Conservation (phyloP, 2,329 filamentous ascomycete genomes). For the Pseudonectria foliicola region DNA sequence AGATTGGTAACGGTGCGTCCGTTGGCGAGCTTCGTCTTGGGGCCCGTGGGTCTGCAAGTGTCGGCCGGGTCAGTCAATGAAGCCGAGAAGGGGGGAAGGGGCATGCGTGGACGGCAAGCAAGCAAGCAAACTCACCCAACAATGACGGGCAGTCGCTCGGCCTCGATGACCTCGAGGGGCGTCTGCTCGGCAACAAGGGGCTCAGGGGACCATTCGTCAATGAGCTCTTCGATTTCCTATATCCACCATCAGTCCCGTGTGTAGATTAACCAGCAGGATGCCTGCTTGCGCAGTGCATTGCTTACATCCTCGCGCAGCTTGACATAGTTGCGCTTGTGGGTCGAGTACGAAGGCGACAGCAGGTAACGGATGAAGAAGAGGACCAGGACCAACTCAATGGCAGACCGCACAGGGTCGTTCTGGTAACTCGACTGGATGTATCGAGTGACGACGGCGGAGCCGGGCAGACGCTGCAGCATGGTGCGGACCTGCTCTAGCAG, state of each 20-base stretch:
- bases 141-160: constrained; percentile 80
- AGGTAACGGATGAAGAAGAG: constrained; percentile 94
- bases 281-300: background rate
- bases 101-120: background rate
- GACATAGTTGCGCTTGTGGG: constrained; percentile 82
- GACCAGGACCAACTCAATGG: constrained; percentile 87
- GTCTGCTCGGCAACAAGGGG: constrained; percentile 73
- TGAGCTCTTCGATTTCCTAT: constrained; percentile 86
- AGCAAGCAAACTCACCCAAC: constrained; percentile 56
- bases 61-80: background rate
- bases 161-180: constrained; percentile 68
- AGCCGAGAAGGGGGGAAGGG: background rate
- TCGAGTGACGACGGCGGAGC: constrained; percentile 86
- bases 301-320: constrained; percentile 71
- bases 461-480: constrained; percentile 83
- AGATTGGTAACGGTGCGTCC: constrained; percentile 90
- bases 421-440: constrained; percentile 98
- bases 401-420: constrained; percentile 88
- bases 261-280: too few relatives aligned
- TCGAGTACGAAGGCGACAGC: constrained; percentile 85
- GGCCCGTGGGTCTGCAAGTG: constrained; percentile 65
- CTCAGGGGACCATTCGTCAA: constrained; percentile 95
- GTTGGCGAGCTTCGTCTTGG: constrained; percentile 80
- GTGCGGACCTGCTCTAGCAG: constrained; percentile 47
- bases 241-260: background rate